Base-by-base conservation (phyloP, 306 rosid species). In the Corylus americana region DNA sequence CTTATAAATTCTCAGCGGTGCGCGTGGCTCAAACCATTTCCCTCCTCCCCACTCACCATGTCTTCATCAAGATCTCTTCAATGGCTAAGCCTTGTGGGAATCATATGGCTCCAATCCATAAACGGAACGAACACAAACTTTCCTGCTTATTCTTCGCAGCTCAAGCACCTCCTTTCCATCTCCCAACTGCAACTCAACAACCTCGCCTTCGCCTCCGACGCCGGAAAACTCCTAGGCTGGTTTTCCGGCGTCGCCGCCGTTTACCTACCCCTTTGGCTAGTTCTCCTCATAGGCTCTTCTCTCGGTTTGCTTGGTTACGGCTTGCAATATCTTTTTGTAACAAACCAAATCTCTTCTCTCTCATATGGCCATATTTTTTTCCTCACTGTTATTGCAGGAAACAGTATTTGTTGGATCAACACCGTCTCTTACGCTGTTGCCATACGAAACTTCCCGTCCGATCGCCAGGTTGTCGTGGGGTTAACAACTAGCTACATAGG, bases 391-490 rank as follows among this genome's bases (percentile, higher is more conserved):
- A 22, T 95, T 0, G 94, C 98, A 16, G 98, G 98, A 1, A 95
- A 92, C 75, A 92, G 98, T 86, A 89, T 95, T 42, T 95, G 98
- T 29, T 95, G 98, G 98, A 85, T 95, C 48, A 95, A 92, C 87
- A 95, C 97, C 0, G 97, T 92, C 1, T 90, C 94, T 48, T 95
- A 91, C 71, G 91, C 82, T 27, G 88, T 90, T 16, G 74, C 87
- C 74, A 89, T 95, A 51, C 78, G 89, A 42, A 92, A 92, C 79
- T 95, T 95, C 55, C 42, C 86, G 0, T 61, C 82, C 1, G 17
- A 87, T 67, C 84, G 84, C 27, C 96, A 89, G 68, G 70, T 90
- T 16, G 97, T 91, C 0, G 92, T 91, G 13, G 98, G 98, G 31
- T 35, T 95, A 75, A 81, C 97, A 22, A 91, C 92, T 0, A 95